Evolutionary conservation across 495 filamentous ascomycete genomes (phyloP), one percentile per base, ranked within the genome.

Genomic region (Penicillium cosmopolitanum): DNA sequence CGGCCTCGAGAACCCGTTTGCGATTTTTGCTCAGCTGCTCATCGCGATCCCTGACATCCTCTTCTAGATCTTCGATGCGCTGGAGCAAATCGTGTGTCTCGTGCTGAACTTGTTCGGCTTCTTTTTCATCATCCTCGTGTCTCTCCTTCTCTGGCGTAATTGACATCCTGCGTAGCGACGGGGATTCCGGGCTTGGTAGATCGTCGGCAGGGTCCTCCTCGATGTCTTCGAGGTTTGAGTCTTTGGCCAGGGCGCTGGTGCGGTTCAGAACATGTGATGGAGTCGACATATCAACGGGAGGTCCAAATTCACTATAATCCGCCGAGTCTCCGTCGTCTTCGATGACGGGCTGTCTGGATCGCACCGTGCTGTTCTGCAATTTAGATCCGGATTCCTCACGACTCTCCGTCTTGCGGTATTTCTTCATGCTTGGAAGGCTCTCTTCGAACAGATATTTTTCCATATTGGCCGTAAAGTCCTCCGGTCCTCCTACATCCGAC

Each of bases 381-480:
- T 44, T 25, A 11, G 66, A 58, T 48, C 60, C 61, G 11, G 47
- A 42, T 34, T 64, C 55, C 10, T 60, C 62, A 16, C 66, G 53
- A 2, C 51, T 59, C 4, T 66, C 58, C 1, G 67, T 56, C 28
- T 65, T 56, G 6, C 62, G 52, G 16, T 38, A 23, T 25, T 55
- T 72, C 57, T 48, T 63, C 58, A 31, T 50, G 52, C 18, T 73
- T 55, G 64, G 67, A 59, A 50, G 62, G 55, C 51, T 56, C 35
- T 76, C 73, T 5, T 77, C 78, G 61, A 75, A 71, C 51, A 84
- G 66, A 58, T 81, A 84, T 48, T 74, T 73, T 44, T 81, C 79
- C 59, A 84, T 53, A 51, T 82, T 80, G 25, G 76, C 65, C 0
- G 81, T 84, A 35, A 84, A 84, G 57, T 84, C 81, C 35, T 80